Conservation (phyloP, 75 land plant genomes). For the Pinus tabuliformis region DNA sequence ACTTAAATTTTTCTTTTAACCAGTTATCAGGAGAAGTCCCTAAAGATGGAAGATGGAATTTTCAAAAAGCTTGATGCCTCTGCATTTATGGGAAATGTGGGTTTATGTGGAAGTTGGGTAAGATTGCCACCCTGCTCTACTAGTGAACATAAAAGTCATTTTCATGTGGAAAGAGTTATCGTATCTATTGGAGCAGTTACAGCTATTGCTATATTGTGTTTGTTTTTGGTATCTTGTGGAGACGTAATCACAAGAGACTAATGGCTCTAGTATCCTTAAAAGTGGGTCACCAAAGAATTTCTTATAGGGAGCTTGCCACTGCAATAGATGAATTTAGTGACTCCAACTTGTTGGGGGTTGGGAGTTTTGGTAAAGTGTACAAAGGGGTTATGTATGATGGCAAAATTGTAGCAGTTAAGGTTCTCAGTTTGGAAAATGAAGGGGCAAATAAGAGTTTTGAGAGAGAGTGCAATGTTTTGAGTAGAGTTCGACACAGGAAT, state of each 20-base stretch:
- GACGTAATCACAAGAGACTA: background rate
- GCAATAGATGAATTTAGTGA: constrained; percentile 9
- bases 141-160: background rate
- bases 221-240: background rate
- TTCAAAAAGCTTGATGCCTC: constrained; percentile 4
- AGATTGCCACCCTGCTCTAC: background rate
- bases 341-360: constrained; percentile 30
- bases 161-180: background rate
- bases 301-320: background rate
- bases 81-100: constrained; percentile 17
- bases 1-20: constrained; percentile 36
- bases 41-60: constrained; percentile 5
- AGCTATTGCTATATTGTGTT: background rate
- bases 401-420: constrained; percentile 25
- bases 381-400: constrained; percentile 26
- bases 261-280: background rate
- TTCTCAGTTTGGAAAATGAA: constrained; percentile 18
- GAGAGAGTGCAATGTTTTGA: constrained; percentile 30
- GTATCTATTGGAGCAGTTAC: background rate
- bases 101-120: constrained; percentile 11
- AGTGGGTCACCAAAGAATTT: background rate
- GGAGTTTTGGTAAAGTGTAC: constrained; percentile 39
- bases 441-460: constrained; percentile 15
- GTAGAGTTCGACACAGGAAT: constrained; percentile 28
- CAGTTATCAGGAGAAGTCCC: constrained; percentile 41